Evolutionary conservation across 129 eudicot genomes (phyloP), one percentile per base, ranked within the genome.

Genomic region (Flaveria linearis): DNA sequence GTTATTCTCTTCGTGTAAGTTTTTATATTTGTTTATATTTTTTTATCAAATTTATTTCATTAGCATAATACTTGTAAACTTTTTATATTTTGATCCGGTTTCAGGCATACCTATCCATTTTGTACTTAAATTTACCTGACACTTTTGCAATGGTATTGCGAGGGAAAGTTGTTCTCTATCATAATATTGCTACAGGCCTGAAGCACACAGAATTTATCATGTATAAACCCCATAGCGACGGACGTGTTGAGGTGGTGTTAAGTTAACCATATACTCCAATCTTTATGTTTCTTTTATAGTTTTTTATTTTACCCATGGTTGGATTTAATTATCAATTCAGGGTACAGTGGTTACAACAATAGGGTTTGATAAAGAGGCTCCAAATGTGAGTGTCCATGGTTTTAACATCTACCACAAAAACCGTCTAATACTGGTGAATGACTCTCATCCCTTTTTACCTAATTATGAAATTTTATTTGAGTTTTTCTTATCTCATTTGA

Each of bases 391-490:
- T 60, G 68, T 88, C 56, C 97, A 90, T 69, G 98, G 98, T 51
- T 93, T 93, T 81, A 90, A 86, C 80, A 85, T 93, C 76, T 93
- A 93, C 93, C 97, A 93, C 80, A 90, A 88, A 87, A 93, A 93
- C 75, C 94, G 98, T 65, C 84, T 93, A 74, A 90, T 93, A 82
- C 84, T 93, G 97, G 98, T 93, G 71, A 87, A 41, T 63, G 58
- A 39, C 46, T 77, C 45, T 26, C 30, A 51, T 52, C 17, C 42
- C 62, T 74, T 58, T 57, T 68, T 46, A 28, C 45, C 69, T 15
- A 15, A 63, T 30, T 63, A n/a, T 14, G 10, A 17, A 43, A 28
- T 56, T 68, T 43, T 43, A 33, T 68, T 68, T 47, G 7, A 33
- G 25, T 33, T 15, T 15, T 55, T 65, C 55, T n/a, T 43, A 26